phyloP scores from a whole-genome alignment of 805 yeast species.

The Nakazawaea ambrosiae region DNA sequence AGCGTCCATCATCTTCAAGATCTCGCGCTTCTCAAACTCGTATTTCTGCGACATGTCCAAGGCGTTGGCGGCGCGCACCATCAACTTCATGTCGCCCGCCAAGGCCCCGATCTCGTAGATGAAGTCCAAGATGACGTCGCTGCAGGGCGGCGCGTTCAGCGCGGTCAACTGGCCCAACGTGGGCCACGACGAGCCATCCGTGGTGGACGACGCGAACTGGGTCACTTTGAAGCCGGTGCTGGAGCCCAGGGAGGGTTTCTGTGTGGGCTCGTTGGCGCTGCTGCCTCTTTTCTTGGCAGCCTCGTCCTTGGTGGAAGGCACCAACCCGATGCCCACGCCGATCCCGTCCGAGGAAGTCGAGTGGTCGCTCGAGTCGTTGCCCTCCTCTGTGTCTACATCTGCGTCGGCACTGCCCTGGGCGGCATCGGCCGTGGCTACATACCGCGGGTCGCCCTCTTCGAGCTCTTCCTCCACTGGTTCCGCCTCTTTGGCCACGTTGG shows the following conservation, averaged over 20 bases:
- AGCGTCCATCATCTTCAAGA: conserved; percentile 1
- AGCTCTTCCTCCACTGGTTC: conserved; percentile 6
- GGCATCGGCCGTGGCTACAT: background rate
- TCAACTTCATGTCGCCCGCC: conserved; percentile 56
- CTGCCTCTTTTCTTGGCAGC: background rate
- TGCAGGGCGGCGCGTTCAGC: conserved; percentile 48
- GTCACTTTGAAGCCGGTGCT: background rate
- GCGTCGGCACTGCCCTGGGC: background rate
- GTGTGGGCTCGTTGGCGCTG: background rate
- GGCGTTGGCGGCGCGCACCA: conserved; percentile 49
- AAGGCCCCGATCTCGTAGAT: conserved; percentile 57
- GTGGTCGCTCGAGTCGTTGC: no score
- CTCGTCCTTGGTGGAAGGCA: background rate
- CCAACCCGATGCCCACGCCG: conserved; percentile 9
- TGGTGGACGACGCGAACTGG: background rate
- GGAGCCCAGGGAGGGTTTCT: conserved; percentile 1
- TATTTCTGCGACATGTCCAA: conserved; percentile 40
- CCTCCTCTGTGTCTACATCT: background rate
- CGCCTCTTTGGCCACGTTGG: background rate
- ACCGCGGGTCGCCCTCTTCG: conserved; percentile 12
- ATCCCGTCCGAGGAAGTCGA: conserved; percentile 7
- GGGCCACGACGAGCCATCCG: conserved; percentile 24
- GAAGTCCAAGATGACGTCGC: conserved; percentile 47
- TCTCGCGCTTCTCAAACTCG: conserved; percentile 21
- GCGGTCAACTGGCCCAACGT: conserved; percentile 54